A percentile compares a stretch with the other conserved stretches of the same genome.
Conservation (phyloP, 441 rosid genomes). For the Biscutella laevigata region DNA sequence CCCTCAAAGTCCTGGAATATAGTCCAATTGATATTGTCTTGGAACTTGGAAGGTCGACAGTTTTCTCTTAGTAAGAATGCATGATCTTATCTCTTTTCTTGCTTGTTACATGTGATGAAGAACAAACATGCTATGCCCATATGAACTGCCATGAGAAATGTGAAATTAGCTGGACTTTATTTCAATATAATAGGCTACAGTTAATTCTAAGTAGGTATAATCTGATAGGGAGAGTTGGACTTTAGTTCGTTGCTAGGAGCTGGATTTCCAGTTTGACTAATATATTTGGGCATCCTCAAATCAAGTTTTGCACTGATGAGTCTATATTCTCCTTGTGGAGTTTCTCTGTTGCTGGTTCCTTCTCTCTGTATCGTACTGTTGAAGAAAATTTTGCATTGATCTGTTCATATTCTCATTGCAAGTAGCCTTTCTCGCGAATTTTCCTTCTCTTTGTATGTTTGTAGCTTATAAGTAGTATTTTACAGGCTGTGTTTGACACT, state of each 20-base stretch:
- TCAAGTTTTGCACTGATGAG: not conserved
- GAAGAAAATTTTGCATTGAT: no score
- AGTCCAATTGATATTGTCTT: not conserved
- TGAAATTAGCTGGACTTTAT: not conserved
- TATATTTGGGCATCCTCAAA: not conserved
- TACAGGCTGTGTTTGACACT: constrained; percentile 71
- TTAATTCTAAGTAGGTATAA: not conserved
- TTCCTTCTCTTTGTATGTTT: not conserved
- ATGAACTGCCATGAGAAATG: not conserved
- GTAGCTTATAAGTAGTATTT: constrained; percentile 14
- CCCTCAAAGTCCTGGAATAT: not conserved
- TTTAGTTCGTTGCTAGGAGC: not conserved
- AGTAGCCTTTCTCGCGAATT: not conserved
- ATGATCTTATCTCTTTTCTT: not conserved
- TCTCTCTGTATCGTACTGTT: constrained; percentile 13
- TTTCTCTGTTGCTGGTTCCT: not conserved
- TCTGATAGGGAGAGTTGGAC: constrained; percentile 4
- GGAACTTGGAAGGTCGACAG: not conserved
- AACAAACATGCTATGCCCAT: constrained; percentile 1
- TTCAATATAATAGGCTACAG: no score
- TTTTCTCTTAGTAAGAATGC: not conserved
- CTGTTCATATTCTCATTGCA: not conserved
- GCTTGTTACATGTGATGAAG: not conserved
- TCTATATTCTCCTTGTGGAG: not conserved
- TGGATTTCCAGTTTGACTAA: not conserved